A percentile compares a stretch with the other conserved stretches of the same genome.
Evolutionary conservation across 2,329 filamentous ascomycete species (phyloP).

Genomic region (Dothideomycetidae sp.): DNA sequence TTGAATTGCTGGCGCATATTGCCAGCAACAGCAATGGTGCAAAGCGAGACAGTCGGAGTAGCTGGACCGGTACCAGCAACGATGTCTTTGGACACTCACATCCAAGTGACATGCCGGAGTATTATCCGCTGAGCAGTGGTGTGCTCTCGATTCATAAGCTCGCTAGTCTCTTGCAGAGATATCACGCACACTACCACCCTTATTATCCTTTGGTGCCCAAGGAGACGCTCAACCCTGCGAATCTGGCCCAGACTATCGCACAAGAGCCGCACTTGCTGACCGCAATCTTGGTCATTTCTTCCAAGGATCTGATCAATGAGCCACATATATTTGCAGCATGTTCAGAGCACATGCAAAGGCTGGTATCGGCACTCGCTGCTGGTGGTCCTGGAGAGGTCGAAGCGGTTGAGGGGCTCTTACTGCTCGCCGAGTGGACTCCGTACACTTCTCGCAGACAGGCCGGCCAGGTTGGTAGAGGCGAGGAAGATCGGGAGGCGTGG

Average conservation of each 20-base stretch:
- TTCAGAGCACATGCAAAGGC: constrained; percentile 53
- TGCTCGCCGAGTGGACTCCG: constrained; percentile 61
- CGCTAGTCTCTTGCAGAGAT: constrained; percentile 41
- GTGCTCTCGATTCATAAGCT: constrained; percentile 32
- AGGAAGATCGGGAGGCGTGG: constrained; percentile 62
- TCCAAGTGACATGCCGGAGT: constrained; percentile 21
- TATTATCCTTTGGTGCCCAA: constrained; percentile 55
- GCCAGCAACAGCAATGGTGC: constrained; percentile 25
- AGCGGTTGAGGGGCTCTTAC: constrained; percentile 53
- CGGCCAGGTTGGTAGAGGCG: constrained; percentile 52
- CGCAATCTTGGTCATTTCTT: constrained; percentile 55
- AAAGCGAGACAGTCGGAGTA: constrained; percentile 7
- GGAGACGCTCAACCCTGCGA: constrained; percentile 41
- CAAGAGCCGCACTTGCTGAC: constrained; percentile 55
- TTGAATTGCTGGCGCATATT: constrained; percentile 35
- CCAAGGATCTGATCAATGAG: constrained; percentile 53
- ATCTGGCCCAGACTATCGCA: constrained; percentile 41
- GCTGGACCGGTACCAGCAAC: neutral
- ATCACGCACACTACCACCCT: constrained; percentile 51
- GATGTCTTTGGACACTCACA: neutral
- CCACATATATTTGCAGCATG: constrained; percentile 50
- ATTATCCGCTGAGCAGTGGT: constrained; percentile 28
- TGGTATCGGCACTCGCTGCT: constrained; percentile 52
- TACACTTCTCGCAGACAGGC: constrained; percentile 47
- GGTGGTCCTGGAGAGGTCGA: constrained; percentile 54